A percentile compares a stretch with the other conserved stretches of the same genome.
Evolutionary conservation across 805 yeast genomes (phyloP).

Genomic region (Saccharomycopsis javanensis): DNA sequence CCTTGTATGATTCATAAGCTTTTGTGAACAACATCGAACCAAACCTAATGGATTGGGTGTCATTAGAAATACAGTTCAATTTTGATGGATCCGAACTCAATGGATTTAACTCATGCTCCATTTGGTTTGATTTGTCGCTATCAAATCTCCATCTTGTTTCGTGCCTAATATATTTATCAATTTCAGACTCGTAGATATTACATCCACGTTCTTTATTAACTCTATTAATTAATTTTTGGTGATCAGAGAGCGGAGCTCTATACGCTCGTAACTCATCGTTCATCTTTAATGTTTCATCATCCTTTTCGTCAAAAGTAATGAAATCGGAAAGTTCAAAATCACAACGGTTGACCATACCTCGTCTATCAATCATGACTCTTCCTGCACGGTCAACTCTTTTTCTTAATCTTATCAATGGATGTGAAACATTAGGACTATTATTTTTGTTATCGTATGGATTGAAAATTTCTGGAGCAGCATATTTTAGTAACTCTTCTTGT

Average conservation of each 20-base stretch:
- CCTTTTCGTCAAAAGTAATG: slow-evolving; percentile 31
- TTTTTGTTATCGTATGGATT: slow-evolving; percentile 26
- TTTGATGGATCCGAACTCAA: slow-evolving; percentile 71
- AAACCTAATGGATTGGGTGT: slow-evolving; percentile 82
- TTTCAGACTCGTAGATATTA: slow-evolving; percentile 39
- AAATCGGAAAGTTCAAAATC: slow-evolving; percentile 28
- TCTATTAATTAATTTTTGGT: background rate
- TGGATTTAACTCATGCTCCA: slow-evolving; percentile 36
- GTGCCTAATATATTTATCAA: slow-evolving; percentile 38
- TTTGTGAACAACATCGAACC: slow-evolving; percentile 86
- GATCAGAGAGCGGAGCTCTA: background rate
- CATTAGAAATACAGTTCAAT: slow-evolving; percentile 72
- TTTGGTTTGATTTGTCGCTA: slow-evolving; percentile 36
- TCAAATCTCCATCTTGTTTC: slow-evolving; percentile 63
- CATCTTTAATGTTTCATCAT: slow-evolving; percentile 24
- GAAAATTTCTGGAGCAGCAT: slow-evolving; percentile 26
- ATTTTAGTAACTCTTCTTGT: background rate
- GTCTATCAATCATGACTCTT: slow-evolving; percentile 65
- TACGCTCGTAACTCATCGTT: background rate
- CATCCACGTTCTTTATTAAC: slow-evolving; percentile 21
- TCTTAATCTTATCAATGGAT: slow-evolving; percentile 49
- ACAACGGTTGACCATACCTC: slow-evolving; percentile 35
- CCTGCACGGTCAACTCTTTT: slow-evolving; percentile 69
- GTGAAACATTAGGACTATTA: slow-evolving; percentile 22
- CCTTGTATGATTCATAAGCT: slow-evolving; percentile 69